phyloP scores from a whole-genome alignment of 306 rosid species.

The Pterocarpus macrocarpus region DNA sequence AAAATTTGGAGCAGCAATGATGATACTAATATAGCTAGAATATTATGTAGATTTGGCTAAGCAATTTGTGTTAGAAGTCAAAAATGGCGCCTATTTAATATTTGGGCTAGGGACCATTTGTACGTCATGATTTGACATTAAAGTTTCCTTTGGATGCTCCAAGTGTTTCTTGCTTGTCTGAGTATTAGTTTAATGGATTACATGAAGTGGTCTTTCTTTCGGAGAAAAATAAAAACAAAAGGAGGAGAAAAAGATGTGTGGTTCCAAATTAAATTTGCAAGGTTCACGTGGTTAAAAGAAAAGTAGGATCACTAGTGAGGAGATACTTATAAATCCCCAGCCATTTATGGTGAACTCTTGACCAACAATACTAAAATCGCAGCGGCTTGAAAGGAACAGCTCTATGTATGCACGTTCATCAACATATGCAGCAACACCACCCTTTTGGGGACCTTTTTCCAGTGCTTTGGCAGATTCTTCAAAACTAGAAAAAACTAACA shows the following conservation, averaged over 20 bases:
- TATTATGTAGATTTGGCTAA: neutral
- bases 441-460: conserved; percentile 71
- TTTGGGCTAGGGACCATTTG: no score
- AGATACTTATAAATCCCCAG: conserved; percentile 97
- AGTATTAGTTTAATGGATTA: neutral
- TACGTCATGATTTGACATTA: neutral
- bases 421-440: conserved; percentile 85
- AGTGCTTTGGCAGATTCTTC: conserved; percentile 78
- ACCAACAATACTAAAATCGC: conserved; percentile 80
- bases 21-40: neutral
- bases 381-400: conserved; percentile 87
- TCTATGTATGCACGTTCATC: conserved; percentile 92
- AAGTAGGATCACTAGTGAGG: conserved; percentile 9
- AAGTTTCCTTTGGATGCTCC: neutral
- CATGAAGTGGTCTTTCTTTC: neutral
- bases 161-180: neutral
- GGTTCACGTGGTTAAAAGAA: neutral
- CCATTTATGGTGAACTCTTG: conserved; percentile 94
- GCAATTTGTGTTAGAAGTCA: neutral
- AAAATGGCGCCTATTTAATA: no score
- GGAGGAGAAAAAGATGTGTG: neutral
- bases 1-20: neutral
- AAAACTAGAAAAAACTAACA: neutral
- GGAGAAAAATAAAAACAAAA: neutral
- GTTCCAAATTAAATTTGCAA: neutral